Base-by-base conservation (phyloP, 1,139 yeast species). In the Arxiozyma telluris region DNA sequence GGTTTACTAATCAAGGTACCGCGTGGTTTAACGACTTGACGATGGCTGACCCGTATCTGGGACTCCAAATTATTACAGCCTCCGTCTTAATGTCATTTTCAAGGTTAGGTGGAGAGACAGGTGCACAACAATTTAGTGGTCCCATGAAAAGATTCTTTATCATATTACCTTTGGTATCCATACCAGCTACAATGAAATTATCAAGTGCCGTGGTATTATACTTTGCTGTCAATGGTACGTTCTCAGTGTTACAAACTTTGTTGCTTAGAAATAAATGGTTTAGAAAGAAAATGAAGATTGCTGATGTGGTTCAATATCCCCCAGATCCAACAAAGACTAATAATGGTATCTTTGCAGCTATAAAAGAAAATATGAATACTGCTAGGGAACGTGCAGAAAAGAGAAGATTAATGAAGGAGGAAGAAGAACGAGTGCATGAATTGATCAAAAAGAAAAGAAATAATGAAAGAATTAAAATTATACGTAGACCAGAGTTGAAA, bases 61-160 rank as follows among this genome's bases (percentile, higher is more conserved):
- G 96, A 9, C 76, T 93, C 58, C 98, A 91, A 66, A 73, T 85
- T 51, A 73, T 89, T 51, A 84, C 98, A 18, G 96, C 96, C n/a
- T 78, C 82, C 20, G 77, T 87, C 27, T 86, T 90, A 57, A 79
- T 88, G 52, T 76, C 80, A 1, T 83, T 93, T 68, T 80, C 93
- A 68, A 80, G 84, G 71, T 73, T 83, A 44, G 98, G 98, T 57
- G 97, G 97, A 60, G 98, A 93, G 70, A 86, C 95, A 21, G 97
- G 96, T 54, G 84, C 86, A 49, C 82, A 80, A 56, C 82, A 79
- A 60, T 78, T 88, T 71, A 76, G 84, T 55, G 88, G 91, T 2
- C 78, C 77, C 42, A 79, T 89, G 82, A 82, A 81, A 72, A 85
- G 83, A 65, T 71, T 86, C 38, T 80, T 91, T 75, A 82, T 87